Conservation (phyloP, 1,139 yeast species). For the Magnusiomyces suaveolens region DNA sequence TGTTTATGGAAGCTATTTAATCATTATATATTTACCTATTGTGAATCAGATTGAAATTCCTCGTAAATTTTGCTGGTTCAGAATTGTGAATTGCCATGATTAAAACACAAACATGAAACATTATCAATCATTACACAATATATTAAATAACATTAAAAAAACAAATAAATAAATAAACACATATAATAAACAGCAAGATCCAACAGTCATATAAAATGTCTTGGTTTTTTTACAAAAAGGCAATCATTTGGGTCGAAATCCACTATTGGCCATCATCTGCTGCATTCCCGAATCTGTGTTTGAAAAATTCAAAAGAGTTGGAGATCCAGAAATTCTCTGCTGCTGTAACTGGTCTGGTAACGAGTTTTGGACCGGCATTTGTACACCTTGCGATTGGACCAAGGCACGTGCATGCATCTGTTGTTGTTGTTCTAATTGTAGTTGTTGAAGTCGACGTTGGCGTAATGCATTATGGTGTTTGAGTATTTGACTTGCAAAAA, state of each 20-base stretch:
- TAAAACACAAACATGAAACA: too few species aligned
- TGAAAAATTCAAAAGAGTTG: too few species aligned
- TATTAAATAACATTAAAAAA: too few species aligned
- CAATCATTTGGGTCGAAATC: neutral
- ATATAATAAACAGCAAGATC: neutral
- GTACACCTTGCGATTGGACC: neutral
- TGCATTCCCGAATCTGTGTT: neutral
- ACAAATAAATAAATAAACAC: too few species aligned
- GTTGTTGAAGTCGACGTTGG: conserved; percentile 14
- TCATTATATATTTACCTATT: too few species aligned
- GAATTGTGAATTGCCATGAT: too few species aligned
- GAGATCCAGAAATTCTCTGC: neutral
- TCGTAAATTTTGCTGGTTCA: too few species aligned
- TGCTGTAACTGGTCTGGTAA: neutral
- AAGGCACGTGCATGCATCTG: conserved; percentile 2
- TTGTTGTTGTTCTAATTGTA: conserved; percentile 10
- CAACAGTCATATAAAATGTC: too few species aligned
- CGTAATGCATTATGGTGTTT: conserved; percentile 16
- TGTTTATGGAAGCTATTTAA: too few species aligned
- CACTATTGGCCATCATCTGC: neutral
- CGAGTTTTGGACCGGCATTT: neutral
- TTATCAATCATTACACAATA: too few species aligned
- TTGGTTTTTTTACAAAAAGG: too few species aligned
- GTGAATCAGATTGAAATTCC: too few species aligned
- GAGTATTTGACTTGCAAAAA: conserved; percentile 19